Conservation (phyloP, 1,284 basidiomycete genomes). For the Pseudozyma pruni region DNA sequence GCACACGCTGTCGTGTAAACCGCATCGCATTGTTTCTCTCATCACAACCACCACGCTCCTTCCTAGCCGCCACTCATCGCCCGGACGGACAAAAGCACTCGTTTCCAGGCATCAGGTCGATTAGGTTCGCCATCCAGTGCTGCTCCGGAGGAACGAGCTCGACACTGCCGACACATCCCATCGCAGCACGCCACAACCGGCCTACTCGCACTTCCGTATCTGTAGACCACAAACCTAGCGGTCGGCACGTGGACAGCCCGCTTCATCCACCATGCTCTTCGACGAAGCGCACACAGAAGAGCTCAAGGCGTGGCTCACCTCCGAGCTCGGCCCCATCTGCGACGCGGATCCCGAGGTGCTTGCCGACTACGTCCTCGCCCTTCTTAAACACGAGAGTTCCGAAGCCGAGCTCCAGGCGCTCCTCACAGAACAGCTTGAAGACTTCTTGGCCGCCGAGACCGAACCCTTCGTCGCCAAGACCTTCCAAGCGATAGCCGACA, state of each 20-base stretch:
- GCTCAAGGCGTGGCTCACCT: conserved; percentile 60
- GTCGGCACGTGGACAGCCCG: not conserved
- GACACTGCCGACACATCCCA: too few relatives aligned
- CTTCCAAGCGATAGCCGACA: conserved; percentile 74
- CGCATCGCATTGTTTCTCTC: too few relatives aligned
- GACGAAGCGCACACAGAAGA: conserved; percentile 53
- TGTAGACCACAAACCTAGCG: too few relatives aligned
- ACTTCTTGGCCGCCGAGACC: conserved; percentile 90
- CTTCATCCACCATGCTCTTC: conserved; percentile 29
- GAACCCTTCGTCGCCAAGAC: conserved; percentile 82
- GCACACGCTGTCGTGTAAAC: too few relatives aligned
- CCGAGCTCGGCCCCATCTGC: conserved; percentile 71
- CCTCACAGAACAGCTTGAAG: conserved; percentile 80
- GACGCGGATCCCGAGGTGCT: conserved; percentile 94
- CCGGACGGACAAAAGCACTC: too few relatives aligned
- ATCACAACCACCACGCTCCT: too few relatives aligned
- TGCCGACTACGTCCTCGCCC: conserved; percentile 92
- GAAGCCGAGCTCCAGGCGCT: conserved; percentile 85
- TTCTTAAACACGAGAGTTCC: conserved; percentile 86
- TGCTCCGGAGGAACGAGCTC: too few relatives aligned
- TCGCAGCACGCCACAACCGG: too few relatives aligned
- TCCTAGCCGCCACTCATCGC: too few relatives aligned
- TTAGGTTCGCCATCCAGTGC: too few relatives aligned
- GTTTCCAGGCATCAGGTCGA: too few relatives aligned
- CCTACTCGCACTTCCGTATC: too few relatives aligned